Base-by-base conservation (phyloP, 345 rosid genomes). In the Eucalyptus guilfoylei region DNA sequence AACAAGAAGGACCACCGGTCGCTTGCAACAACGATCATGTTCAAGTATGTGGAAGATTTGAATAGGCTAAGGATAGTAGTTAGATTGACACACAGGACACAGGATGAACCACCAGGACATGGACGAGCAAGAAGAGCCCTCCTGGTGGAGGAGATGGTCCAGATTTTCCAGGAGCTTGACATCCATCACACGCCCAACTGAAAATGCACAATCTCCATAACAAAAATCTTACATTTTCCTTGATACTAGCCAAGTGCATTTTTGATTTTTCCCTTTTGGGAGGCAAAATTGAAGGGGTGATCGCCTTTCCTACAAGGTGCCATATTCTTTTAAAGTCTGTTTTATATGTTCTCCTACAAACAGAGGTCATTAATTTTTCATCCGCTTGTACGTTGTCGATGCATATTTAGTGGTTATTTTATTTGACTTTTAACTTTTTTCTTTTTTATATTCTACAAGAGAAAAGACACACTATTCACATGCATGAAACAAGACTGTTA, bases 1-100 rank as follows among this genome's bases (percentile, higher is more conserved):
- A 92, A 90, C 92, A 94, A 92, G 95, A 94, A 94, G 88, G 99
- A 94, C 83, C 96, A 95, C 85, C 95, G 98, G 99, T 94, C 91
- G 60, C 92, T 96, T 15, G 89, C 88, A 2, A 97, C 98, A 4
- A 85, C 91, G 94, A 89, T 96, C 17, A 89, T 95, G 62, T 86
- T 94, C 8, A 95, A 92, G 93, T 95, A 97, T 24, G 90, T 95
- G 87, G 93, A 86, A 89, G 95, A 92, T 49, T 83, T 97, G 89
- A 94, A 93, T 88, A 92, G 91, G 88, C 88, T 96, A 85, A 95
- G 91, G 92, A 88, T 96, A 14, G 97, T 96, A 8, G 89, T 97
- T 86, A 94, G 98, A 97, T 89, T 93, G 13, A 89, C 92, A 6
- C 98, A 96, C 88, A 91, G 88, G 89, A 5, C 98, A 95, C 88